Evolutionary conservation across 192 early-diverging fungal genomes (phyloP).

Genomic region (Coemansia sp.): DNA sequence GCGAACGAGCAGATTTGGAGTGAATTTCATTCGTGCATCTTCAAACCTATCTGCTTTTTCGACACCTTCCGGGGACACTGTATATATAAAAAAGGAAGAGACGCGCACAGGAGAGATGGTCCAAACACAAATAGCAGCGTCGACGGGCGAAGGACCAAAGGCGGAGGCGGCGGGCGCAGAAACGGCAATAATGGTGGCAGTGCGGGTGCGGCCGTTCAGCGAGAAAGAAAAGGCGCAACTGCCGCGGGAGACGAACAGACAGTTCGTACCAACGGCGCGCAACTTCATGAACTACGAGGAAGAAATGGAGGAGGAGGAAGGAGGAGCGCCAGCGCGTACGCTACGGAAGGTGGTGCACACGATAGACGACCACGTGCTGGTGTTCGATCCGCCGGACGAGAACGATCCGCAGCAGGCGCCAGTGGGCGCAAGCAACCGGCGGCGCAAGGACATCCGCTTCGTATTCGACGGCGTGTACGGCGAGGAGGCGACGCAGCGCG

Average conservation of each 20-base stretch:
- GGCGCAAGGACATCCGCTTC: conserved; percentile 71
- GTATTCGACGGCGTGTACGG: conserved; percentile 79
- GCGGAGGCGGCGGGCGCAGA: conserved; percentile 13
- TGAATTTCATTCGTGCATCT: too few species aligned
- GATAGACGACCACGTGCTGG: conserved; percentile 66
- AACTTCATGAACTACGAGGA: conserved; percentile 51
- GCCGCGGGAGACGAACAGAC: conserved; percentile 36
- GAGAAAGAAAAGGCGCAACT: conserved; percentile 52
- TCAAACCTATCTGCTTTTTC: too few species aligned
- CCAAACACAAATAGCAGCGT: neutral
- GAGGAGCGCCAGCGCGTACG: conserved; percentile 1
- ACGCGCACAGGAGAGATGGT: too few species aligned
- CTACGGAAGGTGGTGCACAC: conserved; percentile 63
- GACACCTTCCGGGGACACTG: too few species aligned
- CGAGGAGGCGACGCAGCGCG: conserved; percentile 67
- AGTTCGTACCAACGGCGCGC: conserved; percentile 52
- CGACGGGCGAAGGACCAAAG: neutral
- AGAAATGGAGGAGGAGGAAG: conserved; percentile 18
- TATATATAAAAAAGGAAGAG: too few species aligned
- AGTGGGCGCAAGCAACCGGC: conserved; percentile 59
- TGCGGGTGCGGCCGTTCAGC: conserved; percentile 64
- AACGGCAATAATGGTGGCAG: conserved; percentile 54
- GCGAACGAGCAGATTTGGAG: too few species aligned
- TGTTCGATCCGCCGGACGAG: conserved; percentile 74
- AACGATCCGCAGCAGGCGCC: conserved; percentile 40